Percentiles rank a stretch among this genome's conserved stretches.
phyloP scores from a whole-genome alignment of 2,329 filamentous ascomycete genomes.

The Botrytis elliptica region DNA sequence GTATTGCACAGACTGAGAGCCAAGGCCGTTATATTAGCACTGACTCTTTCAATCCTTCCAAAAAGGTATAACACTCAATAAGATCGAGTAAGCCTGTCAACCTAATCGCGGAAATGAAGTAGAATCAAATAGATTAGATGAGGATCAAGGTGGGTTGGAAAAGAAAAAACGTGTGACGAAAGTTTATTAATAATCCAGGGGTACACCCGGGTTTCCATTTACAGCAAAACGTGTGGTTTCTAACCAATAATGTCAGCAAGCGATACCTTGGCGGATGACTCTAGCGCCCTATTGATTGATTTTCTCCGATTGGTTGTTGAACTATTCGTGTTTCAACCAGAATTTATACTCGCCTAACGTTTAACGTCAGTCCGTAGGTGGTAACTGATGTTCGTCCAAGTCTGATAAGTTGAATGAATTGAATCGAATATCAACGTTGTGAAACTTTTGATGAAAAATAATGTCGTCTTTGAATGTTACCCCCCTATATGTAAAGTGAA shows the following conservation, averaged over 20 bases:
- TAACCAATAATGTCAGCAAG: background rate
- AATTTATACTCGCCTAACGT: background rate
- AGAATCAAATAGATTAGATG: slow-evolving; percentile 9
- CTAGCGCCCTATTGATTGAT: background rate
- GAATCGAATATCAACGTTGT: background rate
- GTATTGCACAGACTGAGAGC: no score
- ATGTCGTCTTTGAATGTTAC: background rate
- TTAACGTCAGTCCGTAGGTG: background rate
- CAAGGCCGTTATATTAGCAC: background rate
- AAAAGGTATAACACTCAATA: background rate
- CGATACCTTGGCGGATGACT: background rate
- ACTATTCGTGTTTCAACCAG: background rate
- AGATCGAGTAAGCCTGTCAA: background rate
- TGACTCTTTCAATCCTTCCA: background rate
- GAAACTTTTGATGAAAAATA: background rate
- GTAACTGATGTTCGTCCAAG: background rate
- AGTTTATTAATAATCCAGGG: background rate
- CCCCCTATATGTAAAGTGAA: background rate
- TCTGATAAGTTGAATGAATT: background rate
- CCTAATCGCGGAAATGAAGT: slow-evolving; percentile 1
- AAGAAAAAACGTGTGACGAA: background rate
- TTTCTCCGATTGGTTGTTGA: background rate
- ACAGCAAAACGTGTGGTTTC: background rate
- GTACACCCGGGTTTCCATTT: background rate
- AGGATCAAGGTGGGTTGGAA: background rate